These are phyloP conservation scores for Clonostachys sp. DNA, from an alignment of 2,329 filamentous ascomycete genomes.

Conservation along the genomic window DNA sequence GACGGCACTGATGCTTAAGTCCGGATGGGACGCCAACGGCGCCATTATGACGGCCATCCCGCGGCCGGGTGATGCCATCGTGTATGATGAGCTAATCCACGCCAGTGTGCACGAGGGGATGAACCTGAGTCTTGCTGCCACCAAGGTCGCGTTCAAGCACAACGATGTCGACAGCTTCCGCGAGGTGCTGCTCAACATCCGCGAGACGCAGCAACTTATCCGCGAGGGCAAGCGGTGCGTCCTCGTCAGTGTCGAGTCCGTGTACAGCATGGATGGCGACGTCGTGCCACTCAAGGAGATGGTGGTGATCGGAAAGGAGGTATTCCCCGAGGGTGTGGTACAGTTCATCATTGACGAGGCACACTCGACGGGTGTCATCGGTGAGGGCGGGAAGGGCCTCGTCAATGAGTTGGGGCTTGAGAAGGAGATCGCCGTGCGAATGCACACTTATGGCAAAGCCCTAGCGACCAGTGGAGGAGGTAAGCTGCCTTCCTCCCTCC, in stretches of 20 bases:
- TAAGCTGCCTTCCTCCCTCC: neutral
- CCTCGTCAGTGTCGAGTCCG: conserved; percentile 31
- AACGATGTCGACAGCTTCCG: conserved; percentile 30
- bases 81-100: conserved; percentile 64
- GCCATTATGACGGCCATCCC: conserved; percentile 45
- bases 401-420: conserved; percentile 44
- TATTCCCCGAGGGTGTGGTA: conserved; percentile 26
- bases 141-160: conserved; percentile 38
- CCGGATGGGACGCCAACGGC: conserved; percentile 48
- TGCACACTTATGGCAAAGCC: conserved; percentile 51
- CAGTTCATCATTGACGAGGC: conserved; percentile 54
- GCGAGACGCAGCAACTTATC: conserved; percentile 20
- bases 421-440: conserved; percentile 37
- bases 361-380: conserved; percentile 46
- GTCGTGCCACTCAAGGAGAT: conserved; percentile 29
- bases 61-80: conserved; percentile 46
- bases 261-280: conserved; percentile 46
- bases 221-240: conserved; percentile 19
- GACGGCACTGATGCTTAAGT: conserved; percentile 55
- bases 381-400: conserved; percentile 39
- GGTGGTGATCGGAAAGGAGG: conserved; percentile 23
- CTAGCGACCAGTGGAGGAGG: conserved; percentile 18
- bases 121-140: conserved; percentile 44
- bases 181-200: conserved; percentile 22
- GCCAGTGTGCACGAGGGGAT: conserved; percentile 65